Base-by-base conservation (phyloP, 2,329 filamentous ascomycete species). In the Aureobasidium uvarum region DNA sequence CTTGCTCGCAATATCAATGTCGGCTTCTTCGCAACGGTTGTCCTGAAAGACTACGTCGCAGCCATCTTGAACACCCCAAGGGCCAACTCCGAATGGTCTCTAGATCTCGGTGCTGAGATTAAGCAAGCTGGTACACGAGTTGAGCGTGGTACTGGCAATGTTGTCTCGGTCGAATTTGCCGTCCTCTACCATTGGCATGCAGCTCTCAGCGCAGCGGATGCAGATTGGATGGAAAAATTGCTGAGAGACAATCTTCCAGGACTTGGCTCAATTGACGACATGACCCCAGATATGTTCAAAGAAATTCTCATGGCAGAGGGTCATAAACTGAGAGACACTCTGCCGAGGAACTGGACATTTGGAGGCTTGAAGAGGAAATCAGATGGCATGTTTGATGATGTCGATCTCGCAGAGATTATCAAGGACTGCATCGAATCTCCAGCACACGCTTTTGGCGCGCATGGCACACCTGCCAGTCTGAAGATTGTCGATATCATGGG, bases 381-480 rank as follows among this genome's bases (percentile, higher is more conserved):
- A 14, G 73, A 81, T 72, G 76, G 81, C 31, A 74, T 70, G 39
- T 81, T 81, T 71, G 74, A 70, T 33, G 81, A 83, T 66, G 71
- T 70, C 25, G 77, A 81, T 25, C 76, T 83, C 20, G 80, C 77
- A 11, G 74, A 79, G 23, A 73, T 82, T 56, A 74, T 81, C 70
- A 81, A 79, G 65, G 73, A 75, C 67, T 80, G 79, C 28, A 76
- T 83, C 56, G 79, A 83, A 58, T 80, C 83, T 64, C 76, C 80
- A 3, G 79, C 80, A 0, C 80, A 81, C 68, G 80, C 80, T 1
- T 84, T 84, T 70, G 81, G 82, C 16, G 78, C 81, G 2, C 77
- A 81, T 69, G 77, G 80, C 13, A 79, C 81, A 2, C 81, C 81
- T 0, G 74, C 75, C 3, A 80, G 78, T 67, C 69, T 83, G 70